Evolutionary conservation across 345 rosid species (phyloP).

Genomic region (Acer saccharum): DNA sequence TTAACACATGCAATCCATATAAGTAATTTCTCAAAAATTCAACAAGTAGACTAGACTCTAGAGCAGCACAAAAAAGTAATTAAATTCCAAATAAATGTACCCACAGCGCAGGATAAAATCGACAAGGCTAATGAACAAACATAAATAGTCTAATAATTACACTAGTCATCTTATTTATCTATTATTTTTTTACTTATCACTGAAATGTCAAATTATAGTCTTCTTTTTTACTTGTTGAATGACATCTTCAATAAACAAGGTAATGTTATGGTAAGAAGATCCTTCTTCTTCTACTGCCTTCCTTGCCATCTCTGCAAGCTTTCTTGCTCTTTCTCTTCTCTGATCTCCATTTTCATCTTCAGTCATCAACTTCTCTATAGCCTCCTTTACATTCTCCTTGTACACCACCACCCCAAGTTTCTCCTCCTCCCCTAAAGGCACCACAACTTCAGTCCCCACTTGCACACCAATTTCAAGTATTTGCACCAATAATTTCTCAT

Average conservation of each 20-base stretch:
- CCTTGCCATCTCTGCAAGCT: slow-evolving; percentile 34
- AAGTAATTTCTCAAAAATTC: background rate
- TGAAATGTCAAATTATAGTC: no score
- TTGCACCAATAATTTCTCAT: slow-evolving; percentile 42
- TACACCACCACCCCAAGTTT: slow-evolving; percentile 26
- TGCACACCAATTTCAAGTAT: slow-evolving; percentile 40
- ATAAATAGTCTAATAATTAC: no score
- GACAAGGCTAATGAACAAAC: no score
- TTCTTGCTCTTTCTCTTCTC: slow-evolving; percentile 35
- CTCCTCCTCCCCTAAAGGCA: slow-evolving; percentile 37
- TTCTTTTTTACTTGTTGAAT: slow-evolving; percentile 13
- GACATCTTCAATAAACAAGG: slow-evolving; percentile 31
- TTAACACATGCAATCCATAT: background rate
- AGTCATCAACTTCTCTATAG: slow-evolving; percentile 28
- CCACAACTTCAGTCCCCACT: slow-evolving; percentile 34
- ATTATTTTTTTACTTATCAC: no score
- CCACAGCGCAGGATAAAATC: background rate
- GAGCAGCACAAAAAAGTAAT: background rate
- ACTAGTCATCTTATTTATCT: no score
- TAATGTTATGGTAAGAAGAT: slow-evolving; percentile 33
- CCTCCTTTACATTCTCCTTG: slow-evolving; percentile 19
- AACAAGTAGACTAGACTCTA: no score
- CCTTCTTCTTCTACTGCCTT: slow-evolving; percentile 37
- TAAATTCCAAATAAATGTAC: no score
- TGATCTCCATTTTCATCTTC: slow-evolving; percentile 12